phyloP scores from a whole-genome alignment of 169 alveolate genomes.

The Hepatocystis sp. region DNA sequence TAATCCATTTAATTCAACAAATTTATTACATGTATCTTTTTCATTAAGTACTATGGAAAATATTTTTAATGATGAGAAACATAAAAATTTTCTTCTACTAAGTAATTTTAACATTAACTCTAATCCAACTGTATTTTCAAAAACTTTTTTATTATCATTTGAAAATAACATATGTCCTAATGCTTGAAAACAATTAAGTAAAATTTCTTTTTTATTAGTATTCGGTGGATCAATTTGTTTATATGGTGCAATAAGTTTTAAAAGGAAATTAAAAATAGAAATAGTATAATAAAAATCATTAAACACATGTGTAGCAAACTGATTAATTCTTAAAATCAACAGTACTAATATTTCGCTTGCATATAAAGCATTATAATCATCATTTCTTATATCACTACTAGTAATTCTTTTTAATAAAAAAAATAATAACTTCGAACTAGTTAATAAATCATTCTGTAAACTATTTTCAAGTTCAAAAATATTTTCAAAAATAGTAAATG shows the following conservation, averaged over 20 bases:
- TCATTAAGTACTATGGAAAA: slow-evolving; percentile 53
- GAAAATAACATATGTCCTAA: slow-evolving; percentile 52
- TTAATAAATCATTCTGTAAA: slow-evolving; percentile 61
- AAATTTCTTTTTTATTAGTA: slow-evolving; percentile 53
- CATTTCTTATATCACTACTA: slow-evolving; percentile 32
- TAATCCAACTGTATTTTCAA: slow-evolving; percentile 42
- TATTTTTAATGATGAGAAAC: slow-evolving; percentile 60
- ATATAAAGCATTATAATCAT: slow-evolving; percentile 45
- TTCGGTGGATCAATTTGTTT: slow-evolving; percentile 67
- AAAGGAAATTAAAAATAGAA: slow-evolving; percentile 54
- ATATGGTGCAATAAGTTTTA: slow-evolving; percentile 53
- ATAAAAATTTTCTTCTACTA: slow-evolving; percentile 72
- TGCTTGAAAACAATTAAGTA: slow-evolving; percentile 67
- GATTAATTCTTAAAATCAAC: slow-evolving; percentile 65
- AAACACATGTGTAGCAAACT: slow-evolving; percentile 59
- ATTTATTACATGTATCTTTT: slow-evolving; percentile 50
- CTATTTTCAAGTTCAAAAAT: slow-evolving; percentile 67
- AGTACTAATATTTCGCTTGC: slow-evolving; percentile 75
- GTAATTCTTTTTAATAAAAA: slow-evolving; percentile 72
- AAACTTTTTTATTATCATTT: slow-evolving; percentile 46
- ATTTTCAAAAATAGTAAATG: slow-evolving; percentile 53
- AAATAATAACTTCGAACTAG: slow-evolving; percentile 63
- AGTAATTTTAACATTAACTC: slow-evolving; percentile 71
- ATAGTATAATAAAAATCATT: slow-evolving; percentile 69
- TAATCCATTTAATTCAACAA: slow-evolving; percentile 49